Base-by-base conservation (phyloP, 768 basidiomycete species). In the Lactarius pseudohatsudake region DNA sequence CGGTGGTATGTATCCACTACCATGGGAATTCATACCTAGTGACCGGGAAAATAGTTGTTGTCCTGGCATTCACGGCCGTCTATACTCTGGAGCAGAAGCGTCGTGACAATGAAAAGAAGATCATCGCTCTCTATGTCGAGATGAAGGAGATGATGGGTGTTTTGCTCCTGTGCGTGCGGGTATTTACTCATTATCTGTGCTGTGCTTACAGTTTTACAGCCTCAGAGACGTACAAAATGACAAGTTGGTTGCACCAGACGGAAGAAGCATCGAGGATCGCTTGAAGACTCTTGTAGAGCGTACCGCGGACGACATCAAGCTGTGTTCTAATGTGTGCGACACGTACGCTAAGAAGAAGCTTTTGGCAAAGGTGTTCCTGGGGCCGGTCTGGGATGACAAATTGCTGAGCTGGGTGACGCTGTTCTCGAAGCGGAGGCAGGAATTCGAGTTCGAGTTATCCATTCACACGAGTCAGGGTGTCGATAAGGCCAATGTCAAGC, bases 51-150 rank as follows among this genome's bases (percentile, higher is more conserved):
- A 9, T 26, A 77, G 85, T 82, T 55, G 83, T 79, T 34, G 81
- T 85, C 20, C 70, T 79, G 15, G 83, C 84, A 0, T 86, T 86
- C 73, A 77, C 79, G 53, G 74, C 82, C 0, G 82, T 82, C 7
- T 77, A 83, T 28, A 78, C 79, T 16, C 73, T 85, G 38, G 83
- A 85, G 59, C 62, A 81, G 61, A 81, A 80, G 3, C 75, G 84
- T 28, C 75, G 81, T 28, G 82, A 83, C 28, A 86, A 86, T 61
- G 81, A 85, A 62, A 79, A 77, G 64, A 84, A 82, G 65, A 77
- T 85, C 9, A 65, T 79, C 1, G 74, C 77, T 2, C 74, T 86
- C 4, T 81, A 81, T 43, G 72, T 80, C 7, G 79, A 82, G 66
- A 86, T 86, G 83, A 78, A 77, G 64, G 77, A 84, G 53, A 78